Conservation (phyloP, 129 eudicot species). For the Smallanthus sonchifolius region DNA sequence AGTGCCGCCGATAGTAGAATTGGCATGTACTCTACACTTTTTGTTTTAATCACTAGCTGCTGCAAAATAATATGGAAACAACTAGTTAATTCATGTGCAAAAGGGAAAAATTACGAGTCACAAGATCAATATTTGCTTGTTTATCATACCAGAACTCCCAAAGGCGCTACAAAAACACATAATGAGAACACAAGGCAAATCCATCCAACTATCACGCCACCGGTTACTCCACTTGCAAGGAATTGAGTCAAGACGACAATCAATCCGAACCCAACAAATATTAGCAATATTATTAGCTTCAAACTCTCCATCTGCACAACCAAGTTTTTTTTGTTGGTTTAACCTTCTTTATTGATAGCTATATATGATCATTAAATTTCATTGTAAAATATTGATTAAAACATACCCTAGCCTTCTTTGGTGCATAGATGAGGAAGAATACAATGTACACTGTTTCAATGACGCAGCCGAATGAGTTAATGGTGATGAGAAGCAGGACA, state of each 20-base stretch:
- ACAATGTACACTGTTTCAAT: constrained; percentile 53
- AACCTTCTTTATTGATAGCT: background rate
- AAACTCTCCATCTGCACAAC: constrained; percentile 41
- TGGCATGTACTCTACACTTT: constrained; percentile 78
- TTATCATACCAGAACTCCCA: constrained; percentile 44
- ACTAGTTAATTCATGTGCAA: background rate
- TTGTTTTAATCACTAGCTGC: constrained; percentile 70
- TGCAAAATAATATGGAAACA: constrained; percentile 18
- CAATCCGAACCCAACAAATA: constrained; percentile 44
- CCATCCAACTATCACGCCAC: constrained; percentile 65
- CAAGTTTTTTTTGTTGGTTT: background rate
- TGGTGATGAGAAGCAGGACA: constrained; percentile 57
- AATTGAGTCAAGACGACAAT: constrained; percentile 46
- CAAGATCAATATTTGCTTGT: background rate
- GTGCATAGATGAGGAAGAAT: constrained; percentile 60
- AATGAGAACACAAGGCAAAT: constrained; percentile 61
- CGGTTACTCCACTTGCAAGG: constrained; percentile 27
- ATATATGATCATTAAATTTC: background rate
- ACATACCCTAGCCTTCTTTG: constrained; percentile 44
- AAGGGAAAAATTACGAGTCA: no score
- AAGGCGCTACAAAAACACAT: constrained; percentile 71
- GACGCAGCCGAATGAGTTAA: constrained; percentile 53
- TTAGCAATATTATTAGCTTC: constrained; percentile 31
- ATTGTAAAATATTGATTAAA: background rate
- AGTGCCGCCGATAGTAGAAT: constrained; percentile 58